Evolutionary conservation across 1,139 yeast genomes (phyloP), one percentile per base, ranked within the genome.

Genomic region (Entelexis sorbosivorans): DNA sequence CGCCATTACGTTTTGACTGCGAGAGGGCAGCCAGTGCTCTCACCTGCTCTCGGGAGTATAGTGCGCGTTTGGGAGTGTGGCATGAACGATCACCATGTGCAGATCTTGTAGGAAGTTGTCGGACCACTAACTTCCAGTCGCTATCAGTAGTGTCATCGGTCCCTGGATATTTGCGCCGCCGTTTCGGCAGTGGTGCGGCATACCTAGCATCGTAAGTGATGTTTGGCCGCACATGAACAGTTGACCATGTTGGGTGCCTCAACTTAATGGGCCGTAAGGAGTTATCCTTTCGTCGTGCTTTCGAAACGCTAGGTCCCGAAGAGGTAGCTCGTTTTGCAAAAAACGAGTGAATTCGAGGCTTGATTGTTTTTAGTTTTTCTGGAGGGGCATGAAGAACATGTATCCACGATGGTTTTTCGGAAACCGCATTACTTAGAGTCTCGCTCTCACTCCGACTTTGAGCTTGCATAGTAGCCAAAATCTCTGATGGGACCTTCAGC

Each of bases 341-440:
- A 36, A 55, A 59, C 3, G 55, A 40, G 22, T 56, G 59, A n/a
- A 48, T 42, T n/a, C 45, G 48, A 10, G 58, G 56, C 38, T 50
- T 49, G 9, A 56, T 14, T 2, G 24, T 34, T 13, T 34, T 31
- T 26, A 55, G 40, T 17, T 44, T 43, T 13, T 38, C 53, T 14
- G 53, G 51, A 5, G 34, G 22, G 10, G 38, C 44, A 16, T 44
- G 38, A 14, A 47, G 39, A 6, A 44, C n/a, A 10, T 48, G 53
- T 2, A 42, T 32, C 13, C 22, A 20, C 6, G 47, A 19, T 3
- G 49, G 52, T 32, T 34, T 44, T 11, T 42, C 45, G 2, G 16
- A 11, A 29, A 14, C 22, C 4, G 8, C 33, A 3, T 1, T 20
- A 10, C 26, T n/a, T 5, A 11, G 14, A 9, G 22, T n/a, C 13